Percentiles rank a stretch among this genome's conserved stretches.
phyloP scores from a whole-genome alignment of 495 filamentous ascomycete genomes.

The Tuber brumale region DNA sequence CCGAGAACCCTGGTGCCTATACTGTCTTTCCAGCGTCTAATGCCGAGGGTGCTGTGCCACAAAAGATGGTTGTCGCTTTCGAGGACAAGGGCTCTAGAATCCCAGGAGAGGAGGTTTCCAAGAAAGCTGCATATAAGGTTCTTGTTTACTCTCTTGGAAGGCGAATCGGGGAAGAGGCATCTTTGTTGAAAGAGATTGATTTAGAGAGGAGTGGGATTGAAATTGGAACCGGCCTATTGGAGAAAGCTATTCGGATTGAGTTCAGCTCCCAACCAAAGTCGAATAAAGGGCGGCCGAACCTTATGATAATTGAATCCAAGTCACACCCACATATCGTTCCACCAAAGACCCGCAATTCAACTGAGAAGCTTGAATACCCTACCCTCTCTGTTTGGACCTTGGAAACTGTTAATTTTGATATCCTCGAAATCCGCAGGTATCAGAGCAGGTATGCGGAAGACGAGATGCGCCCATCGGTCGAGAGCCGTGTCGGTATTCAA shows the following conservation, averaged over 20 bases:
- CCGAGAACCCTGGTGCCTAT: slow-evolving; percentile 31
- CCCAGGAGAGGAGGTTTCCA: slow-evolving; percentile 31
- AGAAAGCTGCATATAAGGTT: slow-evolving; percentile 34
- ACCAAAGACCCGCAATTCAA: slow-evolving; percentile 26
- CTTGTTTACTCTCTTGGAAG: slow-evolving; percentile 27
- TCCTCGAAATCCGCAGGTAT: slow-evolving; percentile 34
- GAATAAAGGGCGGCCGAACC: slow-evolving; percentile 27
- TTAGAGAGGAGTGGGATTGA: slow-evolving; percentile 36
- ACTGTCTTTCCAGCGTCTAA: slow-evolving; percentile 31
- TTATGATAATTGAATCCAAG: slow-evolving; percentile 37
- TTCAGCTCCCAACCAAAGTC: slow-evolving; percentile 30
- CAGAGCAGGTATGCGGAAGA: slow-evolving; percentile 37
- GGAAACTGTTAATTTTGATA: slow-evolving; percentile 37
- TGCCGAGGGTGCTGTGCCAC: slow-evolving; percentile 20
- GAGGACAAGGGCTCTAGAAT: slow-evolving; percentile 31
- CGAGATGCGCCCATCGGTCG: slow-evolving; percentile 30
- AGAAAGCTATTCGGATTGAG: slow-evolving; percentile 35
- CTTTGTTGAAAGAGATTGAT: slow-evolving; percentile 36
- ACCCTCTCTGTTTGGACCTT: slow-evolving; percentile 37
- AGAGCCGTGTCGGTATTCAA: slow-evolving; percentile 23
- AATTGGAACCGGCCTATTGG: slow-evolving; percentile 21
- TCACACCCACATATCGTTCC: slow-evolving; percentile 36
- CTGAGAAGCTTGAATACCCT: slow-evolving; percentile 32
- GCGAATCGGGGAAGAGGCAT: slow-evolving; percentile 26
- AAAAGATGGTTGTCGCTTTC: slow-evolving; percentile 38